Conservation (phyloP, 164 flowering plant genomes). For the Aristolochia californica region DNA sequence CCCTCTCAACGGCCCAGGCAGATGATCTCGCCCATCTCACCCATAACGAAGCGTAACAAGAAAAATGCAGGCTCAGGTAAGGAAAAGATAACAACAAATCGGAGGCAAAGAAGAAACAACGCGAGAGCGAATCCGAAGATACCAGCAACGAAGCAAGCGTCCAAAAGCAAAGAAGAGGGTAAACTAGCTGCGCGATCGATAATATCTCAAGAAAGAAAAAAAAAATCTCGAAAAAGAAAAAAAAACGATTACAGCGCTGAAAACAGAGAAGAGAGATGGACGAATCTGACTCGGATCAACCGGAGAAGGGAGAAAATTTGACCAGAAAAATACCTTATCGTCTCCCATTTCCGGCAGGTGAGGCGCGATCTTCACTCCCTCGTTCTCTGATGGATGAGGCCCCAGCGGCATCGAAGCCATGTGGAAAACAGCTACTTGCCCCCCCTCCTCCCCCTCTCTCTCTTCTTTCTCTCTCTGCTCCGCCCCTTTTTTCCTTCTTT, state of each 20-base stretch:
- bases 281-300: background rate
- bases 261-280: background rate
- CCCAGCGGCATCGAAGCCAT: slow-evolving; percentile 28
- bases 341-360: slow-evolving; percentile 19
- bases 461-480: too few species aligned
- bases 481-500: background rate
- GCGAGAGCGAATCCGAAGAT: too few species aligned
- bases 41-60: too few species aligned
- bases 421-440: slow-evolving; percentile 14
- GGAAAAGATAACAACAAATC: too few species aligned
- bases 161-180: background rate
- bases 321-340: slow-evolving; percentile 16
- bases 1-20: too few species aligned
- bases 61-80: too few species aligned
- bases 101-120: too few species aligned
- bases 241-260: background rate
- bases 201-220: background rate
- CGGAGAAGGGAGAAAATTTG: background rate
- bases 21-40: too few species aligned
- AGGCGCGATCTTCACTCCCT: slow-evolving; percentile 14
- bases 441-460: background rate
- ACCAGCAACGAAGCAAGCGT: background rate
- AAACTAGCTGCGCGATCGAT: background rate
- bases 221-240: background rate
- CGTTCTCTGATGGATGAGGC: slow-evolving; percentile 14